Evolutionary conservation across 129 eudicot species (phyloP), one percentile per base, ranked within the genome.

Genomic region (Mikania micrantha): DNA sequence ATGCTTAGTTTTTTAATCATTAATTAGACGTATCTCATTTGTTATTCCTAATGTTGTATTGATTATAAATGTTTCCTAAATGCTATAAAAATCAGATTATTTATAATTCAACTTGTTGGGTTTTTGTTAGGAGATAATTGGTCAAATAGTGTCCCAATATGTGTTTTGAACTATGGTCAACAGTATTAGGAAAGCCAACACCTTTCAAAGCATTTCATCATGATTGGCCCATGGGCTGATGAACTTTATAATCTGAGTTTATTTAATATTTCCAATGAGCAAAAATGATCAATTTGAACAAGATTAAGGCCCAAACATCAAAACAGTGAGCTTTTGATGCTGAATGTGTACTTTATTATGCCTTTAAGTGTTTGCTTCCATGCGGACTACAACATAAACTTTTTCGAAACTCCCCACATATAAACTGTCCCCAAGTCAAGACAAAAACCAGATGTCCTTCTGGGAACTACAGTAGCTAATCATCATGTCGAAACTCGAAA

Each of bases 371-470:
- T n/a, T 57, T 10, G 15, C 40, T 38, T 72, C 53, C 79, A 81
- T 53, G 79, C 79, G 78, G 72, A 76, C 71, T 67, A 70, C 66
- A 77, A 58, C 16, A 73, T 25, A 72, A 77, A 73, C 66, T 25
- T 58, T 67, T 19, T 67, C 54, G 44, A 72, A 72, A 56, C 31
- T 28, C 0, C 24, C 74, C 54, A 58, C 42, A 75, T 57, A 67
- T 25, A 25, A 44, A 45, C 32, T 60, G 53, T 38, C 17, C 38
- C 57, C 44, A 17, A 36, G 63, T 81, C 69, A 17, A 66, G 79
- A 77, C 82, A 81, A 68, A 80, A 77, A 81, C 74, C 82, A 81
- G 85, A 81, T 72, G 79, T 81, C 85, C 79, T 60, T 13, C 69
- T 1, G 56, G 64, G 79, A 81, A 77, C 79, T 77, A 68, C 64